Evolutionary conservation across 2,329 filamentous ascomycete species (phyloP).

Genomic region (Arachnopeziza araneosa): DNA sequence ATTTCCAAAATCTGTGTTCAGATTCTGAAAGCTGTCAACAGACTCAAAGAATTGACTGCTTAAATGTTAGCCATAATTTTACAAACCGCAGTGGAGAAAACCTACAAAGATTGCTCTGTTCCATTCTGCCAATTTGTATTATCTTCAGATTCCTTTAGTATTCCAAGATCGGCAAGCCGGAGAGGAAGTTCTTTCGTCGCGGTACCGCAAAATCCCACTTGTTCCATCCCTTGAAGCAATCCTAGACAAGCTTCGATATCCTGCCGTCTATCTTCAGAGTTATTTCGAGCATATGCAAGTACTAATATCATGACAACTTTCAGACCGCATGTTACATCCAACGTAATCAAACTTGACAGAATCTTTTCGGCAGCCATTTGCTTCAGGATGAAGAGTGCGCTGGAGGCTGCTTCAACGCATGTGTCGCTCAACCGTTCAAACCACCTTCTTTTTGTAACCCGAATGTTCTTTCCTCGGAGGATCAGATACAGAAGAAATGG

Average conservation of each 20-base stretch:
- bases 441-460: conserved; percentile 11
- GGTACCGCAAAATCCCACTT: conserved; percentile 16
- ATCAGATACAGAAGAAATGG: conserved; percentile 18
- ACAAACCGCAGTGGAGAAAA: background rate
- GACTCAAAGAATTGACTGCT: background rate
- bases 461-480: conserved; percentile 9
- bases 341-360: conserved; percentile 13
- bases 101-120: background rate
- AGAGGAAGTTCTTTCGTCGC: conserved; percentile 13
- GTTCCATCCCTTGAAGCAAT: conserved; percentile 16
- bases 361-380: conserved; percentile 13
- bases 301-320: conserved; percentile 16
- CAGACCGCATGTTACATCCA: conserved; percentile 13
- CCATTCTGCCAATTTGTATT: background rate
- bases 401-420: conserved; percentile 16
- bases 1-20: background rate
- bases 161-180: background rate
- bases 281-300: conserved; percentile 12
- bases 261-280: conserved; percentile 6
- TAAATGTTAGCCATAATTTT: background rate
- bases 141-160: background rate
- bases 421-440: conserved; percentile 16
- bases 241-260: conserved; percentile 10
- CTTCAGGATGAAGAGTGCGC: conserved; percentile 11
- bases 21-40: background rate